Evolutionary conservation across 306 rosid genomes (phyloP), one percentile per base, ranked within the genome.

Genomic region (Lithocarpus polystachyus): DNA sequence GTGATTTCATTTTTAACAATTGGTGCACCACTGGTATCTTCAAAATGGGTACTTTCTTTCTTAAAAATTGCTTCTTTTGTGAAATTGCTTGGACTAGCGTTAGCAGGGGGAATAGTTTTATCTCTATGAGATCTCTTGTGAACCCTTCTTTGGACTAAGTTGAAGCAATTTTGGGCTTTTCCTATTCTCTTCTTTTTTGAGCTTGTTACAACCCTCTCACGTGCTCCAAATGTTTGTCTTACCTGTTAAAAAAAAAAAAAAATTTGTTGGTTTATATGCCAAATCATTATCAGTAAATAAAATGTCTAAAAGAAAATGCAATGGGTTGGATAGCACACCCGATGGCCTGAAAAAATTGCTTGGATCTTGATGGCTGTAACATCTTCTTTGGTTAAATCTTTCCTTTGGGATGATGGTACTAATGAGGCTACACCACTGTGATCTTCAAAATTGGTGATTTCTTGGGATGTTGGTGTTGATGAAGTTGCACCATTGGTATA

Each of bases 141-240:
- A 33, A 89, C 80, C 76, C 81, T 91, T n/a, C 76, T 80, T 2
- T 86, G 74, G 72, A 88, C 67, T 35, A 68, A 75, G 61, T 77
- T 81, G 12, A 91, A 81, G 92, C 91, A 90, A 68, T 79, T 91
- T 20, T 82, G 56, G 0, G 80, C 40, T 57, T 29, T 75, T 51
- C 86, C 86, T 92, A 83, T 84, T 73, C 60, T 57, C 22, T 55
- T 65, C n/a, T 18, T 35, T 71, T 33, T 33, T 17, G 48, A 33
- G 72, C 52, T 35, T 19, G 52, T 67, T 9, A 48, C 45, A 10
- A 67, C n/a, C 51, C 17, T 67, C 1, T 67, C 72, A 19, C 8
- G 15, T 18, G 8, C 14, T 67, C 24, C 23, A 33, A 6, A 33
- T 33, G 15, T 19, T 19, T 22, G 14, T 20, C 71, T 18, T 33